Conservation (phyloP, 169 alveolate species). For the Cyclospora cayetanensis region DNA sequence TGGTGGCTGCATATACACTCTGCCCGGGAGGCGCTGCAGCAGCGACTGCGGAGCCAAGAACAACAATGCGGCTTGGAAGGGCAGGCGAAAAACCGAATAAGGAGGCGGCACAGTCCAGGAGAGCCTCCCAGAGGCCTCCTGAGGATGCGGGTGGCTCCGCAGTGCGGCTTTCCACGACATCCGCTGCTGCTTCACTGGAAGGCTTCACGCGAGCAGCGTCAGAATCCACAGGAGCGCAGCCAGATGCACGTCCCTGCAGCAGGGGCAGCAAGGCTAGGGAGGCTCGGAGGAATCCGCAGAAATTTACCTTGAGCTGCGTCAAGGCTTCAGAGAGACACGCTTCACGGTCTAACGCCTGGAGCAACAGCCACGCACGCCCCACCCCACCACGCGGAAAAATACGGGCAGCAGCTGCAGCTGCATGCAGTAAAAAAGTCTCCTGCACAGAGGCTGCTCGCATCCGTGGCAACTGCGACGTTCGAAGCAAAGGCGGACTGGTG, state of each 20-base stretch:
- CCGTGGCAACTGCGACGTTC: too few species aligned
- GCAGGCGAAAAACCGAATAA: background rate
- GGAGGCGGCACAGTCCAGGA: background rate
- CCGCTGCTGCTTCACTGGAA: background rate
- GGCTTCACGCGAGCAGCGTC: background rate
- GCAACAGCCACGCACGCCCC: too few species aligned
- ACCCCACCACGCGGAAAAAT: background rate
- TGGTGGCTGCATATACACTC: background rate
- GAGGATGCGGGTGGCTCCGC: background rate
- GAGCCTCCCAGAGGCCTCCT: background rate
- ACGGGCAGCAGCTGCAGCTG: background rate
- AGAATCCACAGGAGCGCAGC: background rate
- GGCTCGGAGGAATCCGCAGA: background rate
- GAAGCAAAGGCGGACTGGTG: too few species aligned
- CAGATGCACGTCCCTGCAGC: background rate
- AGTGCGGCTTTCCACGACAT: background rate
- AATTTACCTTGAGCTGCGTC: background rate
- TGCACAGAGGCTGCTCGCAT: too few species aligned
- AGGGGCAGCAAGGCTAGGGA: background rate
- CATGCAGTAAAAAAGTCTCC: background rate
- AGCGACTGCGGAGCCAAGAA: background rate
- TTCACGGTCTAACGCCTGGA: background rate
- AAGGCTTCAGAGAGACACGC: background rate
- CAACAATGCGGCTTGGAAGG: background rate
- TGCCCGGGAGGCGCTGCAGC: conserved; percentile 1